phyloP scores from a whole-genome alignment of 495 filamentous ascomycete genomes.

The Aspergillus heteromorphus region DNA sequence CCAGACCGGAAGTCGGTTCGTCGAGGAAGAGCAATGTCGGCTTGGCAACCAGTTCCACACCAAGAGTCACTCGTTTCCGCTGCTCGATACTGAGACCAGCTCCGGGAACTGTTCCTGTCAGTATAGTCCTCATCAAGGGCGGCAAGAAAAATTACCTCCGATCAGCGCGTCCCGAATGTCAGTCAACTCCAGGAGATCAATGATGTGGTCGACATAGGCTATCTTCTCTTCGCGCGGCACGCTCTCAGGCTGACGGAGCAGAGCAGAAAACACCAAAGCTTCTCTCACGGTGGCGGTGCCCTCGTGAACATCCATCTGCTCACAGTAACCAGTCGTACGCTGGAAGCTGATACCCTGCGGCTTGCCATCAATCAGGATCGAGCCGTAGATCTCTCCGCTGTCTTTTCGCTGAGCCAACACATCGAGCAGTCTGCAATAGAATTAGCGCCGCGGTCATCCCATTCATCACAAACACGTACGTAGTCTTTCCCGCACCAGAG shows the following conservation, averaged over 20 bases:
- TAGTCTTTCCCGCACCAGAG: constrained; percentile 83
- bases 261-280: constrained; percentile 44
- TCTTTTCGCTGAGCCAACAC: constrained; percentile 45
- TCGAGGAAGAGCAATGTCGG: constrained; percentile 62
- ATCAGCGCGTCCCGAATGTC: constrained; percentile 56
- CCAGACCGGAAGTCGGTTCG: constrained; percentile 60
- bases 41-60: constrained; percentile 66
- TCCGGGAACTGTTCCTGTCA: constrained; percentile 43
- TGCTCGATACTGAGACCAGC: constrained; percentile 79
- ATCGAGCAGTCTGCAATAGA: constrained; percentile 42
- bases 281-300: constrained; percentile 41
- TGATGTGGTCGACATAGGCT: constrained; percentile 46
- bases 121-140: constrained; percentile 4
- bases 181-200: constrained; percentile 42
- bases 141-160: constrained; percentile 40
- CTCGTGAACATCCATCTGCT: constrained; percentile 79
- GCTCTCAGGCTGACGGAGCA: constrained; percentile 38
- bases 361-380: constrained; percentile 43
- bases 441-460: too few species aligned
- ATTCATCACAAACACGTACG: constrained; percentile 54
- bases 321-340: constrained; percentile 71
- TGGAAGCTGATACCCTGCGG: constrained; percentile 45
- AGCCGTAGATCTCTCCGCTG: constrained; percentile 42
- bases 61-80: constrained; percentile 83
- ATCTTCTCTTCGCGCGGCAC: constrained; percentile 40